Conservation (phyloP, 371 early-diverging fungal species). For the Syncephalastrum racemosum region DNA sequence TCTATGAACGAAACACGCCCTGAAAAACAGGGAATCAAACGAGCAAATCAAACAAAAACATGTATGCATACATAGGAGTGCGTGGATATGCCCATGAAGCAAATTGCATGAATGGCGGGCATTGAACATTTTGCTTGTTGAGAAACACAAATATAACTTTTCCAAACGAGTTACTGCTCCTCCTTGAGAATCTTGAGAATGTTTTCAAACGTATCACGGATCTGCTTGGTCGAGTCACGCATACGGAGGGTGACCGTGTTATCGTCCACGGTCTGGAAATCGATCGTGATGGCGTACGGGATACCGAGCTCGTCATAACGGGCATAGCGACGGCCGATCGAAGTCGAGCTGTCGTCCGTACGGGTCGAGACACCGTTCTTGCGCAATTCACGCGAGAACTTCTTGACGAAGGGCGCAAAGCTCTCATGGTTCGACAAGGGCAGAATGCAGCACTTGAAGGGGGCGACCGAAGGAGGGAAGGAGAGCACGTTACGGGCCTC, state of each 20-base stretch:
- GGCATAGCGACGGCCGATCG: conserved; percentile 98
- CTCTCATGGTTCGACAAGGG: conserved; percentile 82
- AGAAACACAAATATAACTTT: not conserved
- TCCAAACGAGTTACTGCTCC: conserved; percentile 17
- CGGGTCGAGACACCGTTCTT: conserved; percentile 62
- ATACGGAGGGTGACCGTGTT: conserved; percentile 96
- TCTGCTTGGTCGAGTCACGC: conserved; percentile 97
- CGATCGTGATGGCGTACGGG: conserved; percentile 98
- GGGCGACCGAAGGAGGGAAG: conserved; percentile 93
- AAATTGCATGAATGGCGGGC: too few species aligned
- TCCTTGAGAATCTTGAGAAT: conserved; percentile 69
- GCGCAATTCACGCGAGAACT: conserved; percentile 54
- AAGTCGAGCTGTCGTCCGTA: conserved; percentile 87
- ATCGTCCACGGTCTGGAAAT: conserved; percentile 96
- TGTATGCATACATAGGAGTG: too few species aligned
- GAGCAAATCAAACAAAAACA: too few species aligned
- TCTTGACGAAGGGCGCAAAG: conserved; percentile 72
- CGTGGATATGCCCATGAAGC: too few species aligned
- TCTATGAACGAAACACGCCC: too few species aligned
- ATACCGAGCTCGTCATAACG: conserved; percentile 99
- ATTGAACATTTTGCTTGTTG: too few species aligned
- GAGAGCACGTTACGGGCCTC: conserved; percentile 89
- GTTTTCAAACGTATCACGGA: conserved; percentile 78
- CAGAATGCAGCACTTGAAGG: conserved; percentile 92
- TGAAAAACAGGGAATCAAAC: too few species aligned